phyloP scores from a whole-genome alignment of 495 filamentous ascomycete genomes.

The Extremus antarcticus region DNA sequence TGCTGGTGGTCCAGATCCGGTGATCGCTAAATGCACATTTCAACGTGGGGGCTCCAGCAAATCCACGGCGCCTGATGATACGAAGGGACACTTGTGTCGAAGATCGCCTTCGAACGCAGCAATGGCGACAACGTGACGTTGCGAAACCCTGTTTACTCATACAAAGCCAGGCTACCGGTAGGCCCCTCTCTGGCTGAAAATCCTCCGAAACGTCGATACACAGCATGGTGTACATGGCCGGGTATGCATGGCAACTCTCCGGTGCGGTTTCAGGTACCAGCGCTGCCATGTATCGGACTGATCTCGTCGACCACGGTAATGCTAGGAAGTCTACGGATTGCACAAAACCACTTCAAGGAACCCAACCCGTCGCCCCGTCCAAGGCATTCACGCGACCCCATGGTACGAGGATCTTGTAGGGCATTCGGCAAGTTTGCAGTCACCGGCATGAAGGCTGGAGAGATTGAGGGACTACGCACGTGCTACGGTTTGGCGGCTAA shows the following conservation, averaged over 20 bases:
- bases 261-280: neutral
- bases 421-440: neutral
- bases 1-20: no score
- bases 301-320: no score
- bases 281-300: no score
- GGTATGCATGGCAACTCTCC: neutral
- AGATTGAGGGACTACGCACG: neutral
- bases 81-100: neutral
- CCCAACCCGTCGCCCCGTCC: no score
- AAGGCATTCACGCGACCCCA: neutral
- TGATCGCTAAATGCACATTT: no score
- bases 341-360: no score
- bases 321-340: no score
- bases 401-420: neutral
- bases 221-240: neutral
- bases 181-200: neutral
- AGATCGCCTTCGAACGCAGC: no score
- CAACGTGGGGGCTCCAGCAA: no score
- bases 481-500: neutral
- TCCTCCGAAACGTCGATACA: neutral
- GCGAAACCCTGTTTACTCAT: neutral
- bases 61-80: neutral
- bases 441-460: neutral
- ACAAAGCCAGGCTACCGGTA: neutral
- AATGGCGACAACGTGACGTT: neutral